Evolutionary conservation across 2,329 filamentous ascomycete species (phyloP).

Genomic region (Hypoxylon sp.): DNA sequence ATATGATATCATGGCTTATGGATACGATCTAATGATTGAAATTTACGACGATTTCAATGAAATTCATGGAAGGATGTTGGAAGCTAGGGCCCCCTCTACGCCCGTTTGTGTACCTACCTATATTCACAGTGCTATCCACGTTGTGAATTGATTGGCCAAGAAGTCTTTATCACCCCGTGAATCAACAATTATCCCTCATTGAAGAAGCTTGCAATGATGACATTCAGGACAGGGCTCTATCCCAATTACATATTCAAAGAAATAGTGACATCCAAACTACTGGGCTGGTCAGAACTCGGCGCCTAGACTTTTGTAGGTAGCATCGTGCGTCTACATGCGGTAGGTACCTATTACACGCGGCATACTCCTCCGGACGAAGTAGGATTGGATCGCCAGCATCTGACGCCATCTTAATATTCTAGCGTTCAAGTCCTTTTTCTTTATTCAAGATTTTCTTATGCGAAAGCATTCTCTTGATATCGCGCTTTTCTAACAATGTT

Average conservation of each 20-base stretch:
- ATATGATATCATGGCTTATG: slow-evolving; percentile 3
- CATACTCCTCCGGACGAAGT: slow-evolving; percentile 12
- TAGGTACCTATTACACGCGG: slow-evolving; percentile 10
- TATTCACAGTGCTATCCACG: slow-evolving; percentile 31
- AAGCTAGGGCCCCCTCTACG: background rate
- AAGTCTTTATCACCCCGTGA: background rate
- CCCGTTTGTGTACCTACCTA: background rate
- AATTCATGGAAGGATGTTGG: background rate
- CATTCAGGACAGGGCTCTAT: background rate
- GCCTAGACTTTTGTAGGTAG: slow-evolving; percentile 20
- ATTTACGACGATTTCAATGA: slow-evolving; percentile 4
- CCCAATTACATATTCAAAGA: slow-evolving; percentile 12
- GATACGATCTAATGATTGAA: slow-evolving; percentile 5
- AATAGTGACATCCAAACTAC: slow-evolving; percentile 13
- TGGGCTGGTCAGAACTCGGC: slow-evolving; percentile 30
- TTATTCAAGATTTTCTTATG: background rate
- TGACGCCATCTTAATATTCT: background rate
- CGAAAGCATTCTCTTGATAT: slow-evolving; percentile 1
- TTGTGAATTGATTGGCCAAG: slow-evolving; percentile 47
- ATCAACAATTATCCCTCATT: background rate
- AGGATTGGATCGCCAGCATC: slow-evolving; percentile 22
- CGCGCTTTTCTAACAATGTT: slow-evolving; percentile 38
- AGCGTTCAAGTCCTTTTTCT: background rate
- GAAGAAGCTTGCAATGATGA: slow-evolving; percentile 3
- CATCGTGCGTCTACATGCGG: slow-evolving; percentile 7